Conservation (phyloP, 192 early-diverging fungal species). For the Jimgerdemannia flammicorona region DNA sequence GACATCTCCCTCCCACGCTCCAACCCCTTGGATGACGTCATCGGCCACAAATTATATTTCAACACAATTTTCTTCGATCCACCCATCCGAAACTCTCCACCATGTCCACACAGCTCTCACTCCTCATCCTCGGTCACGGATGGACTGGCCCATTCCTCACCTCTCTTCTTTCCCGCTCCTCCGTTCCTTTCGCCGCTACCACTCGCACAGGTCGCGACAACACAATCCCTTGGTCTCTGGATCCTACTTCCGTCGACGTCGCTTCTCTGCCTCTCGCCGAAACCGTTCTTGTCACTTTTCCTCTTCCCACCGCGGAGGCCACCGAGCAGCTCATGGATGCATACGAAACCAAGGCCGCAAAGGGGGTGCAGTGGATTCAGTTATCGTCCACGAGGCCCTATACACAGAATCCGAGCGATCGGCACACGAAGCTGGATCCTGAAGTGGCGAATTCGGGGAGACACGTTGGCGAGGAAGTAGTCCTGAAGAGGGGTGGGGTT, state of each 20-base stretch:
- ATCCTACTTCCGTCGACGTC: slow-evolving; percentile 30
- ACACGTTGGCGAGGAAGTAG: slow-evolving; percentile 30
- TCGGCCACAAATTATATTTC: too few relatives aligned
- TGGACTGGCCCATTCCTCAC: neutral
- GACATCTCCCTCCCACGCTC: too few relatives aligned
- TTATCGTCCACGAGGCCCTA: slow-evolving; percentile 33
- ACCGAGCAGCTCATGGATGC: slow-evolving; percentile 22
- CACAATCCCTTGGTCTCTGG: slow-evolving; percentile 48
- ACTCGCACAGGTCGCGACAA: slow-evolving; percentile 44
- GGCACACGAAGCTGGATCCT: slow-evolving; percentile 29
- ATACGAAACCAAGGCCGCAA: slow-evolving; percentile 23
- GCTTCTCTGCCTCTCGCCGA: slow-evolving; percentile 37
- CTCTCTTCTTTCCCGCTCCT: neutral
- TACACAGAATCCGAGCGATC: slow-evolving; percentile 19
- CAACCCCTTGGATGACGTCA: too few relatives aligned
- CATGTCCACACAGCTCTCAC: neutral
- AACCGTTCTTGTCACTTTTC: slow-evolving; percentile 58
- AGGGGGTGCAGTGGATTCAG: slow-evolving; percentile 20
- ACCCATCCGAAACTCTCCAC: too few relatives aligned
- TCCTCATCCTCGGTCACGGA: neutral
- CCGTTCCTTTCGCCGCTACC: slow-evolving; percentile 21
- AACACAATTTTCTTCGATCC: too few relatives aligned
- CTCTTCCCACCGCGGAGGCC: slow-evolving; percentile 30
- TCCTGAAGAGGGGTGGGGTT: slow-evolving; percentile 30
- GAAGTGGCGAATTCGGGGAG: slow-evolving; percentile 24